These are phyloP conservation scores for Amauroascus verrucosus DNA, from an alignment of 2,329 filamentous ascomycete species.

Conservation along the genomic window DNA sequence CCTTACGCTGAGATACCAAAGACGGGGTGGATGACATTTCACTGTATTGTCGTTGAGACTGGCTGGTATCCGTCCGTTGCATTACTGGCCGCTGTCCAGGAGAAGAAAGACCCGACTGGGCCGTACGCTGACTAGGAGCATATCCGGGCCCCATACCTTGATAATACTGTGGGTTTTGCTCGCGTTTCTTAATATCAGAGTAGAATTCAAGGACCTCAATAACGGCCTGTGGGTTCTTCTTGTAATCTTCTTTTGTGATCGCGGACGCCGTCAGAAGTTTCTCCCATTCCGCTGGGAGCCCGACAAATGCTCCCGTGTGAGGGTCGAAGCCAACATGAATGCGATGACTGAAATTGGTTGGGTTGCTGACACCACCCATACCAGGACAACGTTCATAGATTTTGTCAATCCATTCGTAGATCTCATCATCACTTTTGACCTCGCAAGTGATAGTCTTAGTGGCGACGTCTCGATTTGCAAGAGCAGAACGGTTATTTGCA, in stretches of 20 bases:
- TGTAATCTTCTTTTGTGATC: constrained; percentile 96
- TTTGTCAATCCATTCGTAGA: constrained; percentile 98
- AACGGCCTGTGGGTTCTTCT: constrained; percentile 79
- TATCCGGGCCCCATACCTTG: constrained; percentile 54
- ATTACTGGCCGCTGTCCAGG: constrained; percentile 47
- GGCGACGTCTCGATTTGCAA: constrained; percentile 67
- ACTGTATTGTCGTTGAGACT: constrained; percentile 25
- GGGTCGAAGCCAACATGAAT: constrained; percentile 97
- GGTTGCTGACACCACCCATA: constrained; percentile 97
- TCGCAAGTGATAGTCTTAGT: constrained; percentile 81
- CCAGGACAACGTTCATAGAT: constrained; percentile 94
- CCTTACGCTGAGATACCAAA: constrained; percentile 36
- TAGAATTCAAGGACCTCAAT: constrained; percentile 61
- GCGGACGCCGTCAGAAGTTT: constrained; percentile 91
- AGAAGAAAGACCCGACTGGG: constrained; percentile 48
- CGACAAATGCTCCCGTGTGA: constrained; percentile 87
- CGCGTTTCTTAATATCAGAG: constrained; percentile 56
- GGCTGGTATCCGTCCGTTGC: constrained; percentile 38
- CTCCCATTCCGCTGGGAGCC: constrained; percentile 91
- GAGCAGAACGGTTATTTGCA: constrained; percentile 54
- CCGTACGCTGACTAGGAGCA: constrained; percentile 41
- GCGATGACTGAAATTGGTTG: constrained; percentile 93
- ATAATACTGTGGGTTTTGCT: constrained; percentile 53
- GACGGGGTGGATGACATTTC: constrained; percentile 28
- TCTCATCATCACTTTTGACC: constrained; percentile 89